Base-by-base conservation (phyloP, 169 alveolate genomes). In the Neospora caninum region DNA sequence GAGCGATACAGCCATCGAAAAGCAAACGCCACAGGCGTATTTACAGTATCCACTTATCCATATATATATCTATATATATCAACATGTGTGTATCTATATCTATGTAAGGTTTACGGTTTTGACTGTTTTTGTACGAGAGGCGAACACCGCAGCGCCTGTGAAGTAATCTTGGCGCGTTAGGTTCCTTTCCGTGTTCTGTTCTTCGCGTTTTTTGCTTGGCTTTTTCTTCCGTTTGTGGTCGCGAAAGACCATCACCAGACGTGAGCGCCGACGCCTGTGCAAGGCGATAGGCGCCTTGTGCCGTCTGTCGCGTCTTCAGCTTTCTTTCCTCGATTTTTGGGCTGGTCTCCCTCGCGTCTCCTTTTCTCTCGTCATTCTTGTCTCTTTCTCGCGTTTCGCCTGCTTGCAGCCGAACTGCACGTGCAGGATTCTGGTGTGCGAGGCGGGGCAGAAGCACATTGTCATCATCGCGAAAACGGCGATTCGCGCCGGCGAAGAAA, bases 401-500 rank as follows among this genome's bases (percentile, higher is more conserved):
- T n/a, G 73, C 54, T 27, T 95, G 54, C 88, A 97, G 97, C 99
- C 99, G 29, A 98, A 98, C 95, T 98, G 98, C 91, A 91, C 97
- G 36, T 98, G 99, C 96, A 97, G 98, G 86, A 96, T 98, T 31
- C 96, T 98, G 49, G 97, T 96, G 83, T 94, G 98, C 92, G 98
- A 98, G 45, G 94, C 96, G 58, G 98, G 98, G 42, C 97, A 97
- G 95, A 98, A 98, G 93, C 99, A 99, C 96, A 99, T 99, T 69
- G 98, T 99, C 80, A 97, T 99, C 38, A 98, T 98, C 91, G 99
- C 99, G 49, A 98, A 98, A 97, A 97, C 97, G 82, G 97, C 95
- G 88, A 98, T 99, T 88, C 96, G 97, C 78, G 97, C 98, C 45
- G 99, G 99, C 80, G 99, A 99, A 94, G 99, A 99, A 97, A 97